These are phyloP conservation scores for Syncephalastrum monosporum DNA, from an alignment of 371 early-diverging fungal genomes.

Conservation along the genomic window DNA sequence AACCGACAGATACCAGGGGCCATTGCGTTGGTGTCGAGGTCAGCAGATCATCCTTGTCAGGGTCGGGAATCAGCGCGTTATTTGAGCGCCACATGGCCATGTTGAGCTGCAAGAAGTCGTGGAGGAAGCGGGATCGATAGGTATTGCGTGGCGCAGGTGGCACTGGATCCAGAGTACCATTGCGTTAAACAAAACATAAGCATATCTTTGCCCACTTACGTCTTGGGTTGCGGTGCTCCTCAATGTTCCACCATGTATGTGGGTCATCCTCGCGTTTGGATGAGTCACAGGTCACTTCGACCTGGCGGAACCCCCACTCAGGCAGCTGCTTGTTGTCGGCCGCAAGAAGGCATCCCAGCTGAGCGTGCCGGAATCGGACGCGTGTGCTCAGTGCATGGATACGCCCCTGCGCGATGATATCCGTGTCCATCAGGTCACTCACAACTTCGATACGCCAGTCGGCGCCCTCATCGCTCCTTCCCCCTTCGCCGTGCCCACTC, in stretches of 20 bases:
- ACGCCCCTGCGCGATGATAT: slow-evolving; percentile 34
- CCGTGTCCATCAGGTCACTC: slow-evolving; percentile 51
- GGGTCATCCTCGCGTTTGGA: slow-evolving; percentile 57
- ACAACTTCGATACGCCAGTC: slow-evolving; percentile 91
- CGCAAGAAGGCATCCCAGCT: slow-evolving; percentile 81
- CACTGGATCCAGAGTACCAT: slow-evolving; percentile 37
- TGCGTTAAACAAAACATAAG: background rate
- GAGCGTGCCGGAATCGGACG: slow-evolving; percentile 84
- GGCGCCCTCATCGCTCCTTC: slow-evolving; percentile 79
- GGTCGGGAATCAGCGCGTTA: slow-evolving; percentile 97
- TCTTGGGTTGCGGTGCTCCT: slow-evolving; percentile 80
- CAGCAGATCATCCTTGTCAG: slow-evolving; percentile 91
- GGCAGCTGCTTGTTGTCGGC: slow-evolving; percentile 85
- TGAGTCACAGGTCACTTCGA: slow-evolving; percentile 90
- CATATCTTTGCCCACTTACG: slow-evolving; percentile 32
- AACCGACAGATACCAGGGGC: slow-evolving; percentile 90
- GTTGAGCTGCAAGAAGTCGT: slow-evolving; percentile 92
- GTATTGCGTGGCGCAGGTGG: slow-evolving; percentile 58
- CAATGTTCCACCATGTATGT: slow-evolving; percentile 95
- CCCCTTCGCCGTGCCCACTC: slow-evolving; percentile 76
- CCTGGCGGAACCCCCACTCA: slow-evolving; percentile 98
- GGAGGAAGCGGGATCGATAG: slow-evolving; percentile 78
- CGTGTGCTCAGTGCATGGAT: slow-evolving; percentile 82
- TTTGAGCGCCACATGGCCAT: slow-evolving; percentile 98
- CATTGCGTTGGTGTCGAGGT: slow-evolving; percentile 93